Base-by-base conservation (phyloP, 192 early-diverging fungal species). In the Pecoramyces ruminantium region DNA sequence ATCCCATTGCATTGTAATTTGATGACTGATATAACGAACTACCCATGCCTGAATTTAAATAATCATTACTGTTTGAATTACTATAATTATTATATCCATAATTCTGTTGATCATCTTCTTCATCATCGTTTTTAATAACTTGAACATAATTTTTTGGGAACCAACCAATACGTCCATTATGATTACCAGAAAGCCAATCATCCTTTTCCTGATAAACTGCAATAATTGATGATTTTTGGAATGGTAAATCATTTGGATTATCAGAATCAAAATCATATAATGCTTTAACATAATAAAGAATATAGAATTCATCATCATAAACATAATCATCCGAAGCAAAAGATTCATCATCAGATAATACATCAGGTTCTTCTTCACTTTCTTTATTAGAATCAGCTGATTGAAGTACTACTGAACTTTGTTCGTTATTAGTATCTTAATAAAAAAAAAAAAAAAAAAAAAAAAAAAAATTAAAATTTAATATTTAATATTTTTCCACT, bases 101-200 rank as follows among this genome's bases (percentile, higher is more conserved):
- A 13, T 27, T 2, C 29, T 77, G 30, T 18, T 29, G n/a, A n/a
- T n/a, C 67, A 4, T 42, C 84, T 88, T 29, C 80, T 80, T 78
- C 18, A 83, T 79, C 80, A 77, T 90, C 87, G 1, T 29, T 21
- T 30, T 21, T 51, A 51, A 51, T 51, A 21, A 51, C 18, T 51
- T 51, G 42, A 21, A 87, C 87, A 85, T 89, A 93, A 29, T 84
- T 88, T 29, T 83, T 84, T 78, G 92, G 92, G 82, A 93, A 91
- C 86, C 88, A 93, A 11, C 92, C 92, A 58, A 79, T 81, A 78
- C 82, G 81, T 6, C 86, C 80, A 9, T 82, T 83, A 9, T 85
- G 81, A 78, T 84, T 85, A 30, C 92, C 92, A 84, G 85, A 91
- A 79, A 90, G 86, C 92, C 92, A 93, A 39, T 93, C 92, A 38